A percentile compares a stretch with the other conserved stretches of the same genome.
Evolutionary conservation across 2,329 filamentous ascomycete species (phyloP).

Genomic region (Chaetomiaceae sp.): DNA sequence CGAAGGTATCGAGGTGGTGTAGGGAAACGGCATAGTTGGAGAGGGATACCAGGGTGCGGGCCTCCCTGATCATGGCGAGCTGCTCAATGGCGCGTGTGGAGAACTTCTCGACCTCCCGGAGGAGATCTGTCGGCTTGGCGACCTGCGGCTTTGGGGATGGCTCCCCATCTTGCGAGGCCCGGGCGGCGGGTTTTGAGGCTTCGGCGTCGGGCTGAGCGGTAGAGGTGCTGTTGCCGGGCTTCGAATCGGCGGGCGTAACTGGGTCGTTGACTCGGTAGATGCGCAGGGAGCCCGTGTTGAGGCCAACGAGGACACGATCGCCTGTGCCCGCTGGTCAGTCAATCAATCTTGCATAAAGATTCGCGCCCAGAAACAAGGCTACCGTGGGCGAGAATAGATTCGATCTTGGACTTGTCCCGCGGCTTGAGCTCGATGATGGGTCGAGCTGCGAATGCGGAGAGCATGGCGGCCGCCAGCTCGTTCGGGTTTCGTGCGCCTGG

Average conservation of each 20-base stretch:
- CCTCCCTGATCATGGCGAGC: slow-evolving; percentile 92
- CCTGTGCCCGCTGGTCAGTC: slow-evolving; percentile 43
- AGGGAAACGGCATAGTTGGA: slow-evolving; percentile 87
- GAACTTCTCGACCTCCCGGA: slow-evolving; percentile 93
- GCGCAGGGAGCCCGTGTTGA: slow-evolving; percentile 83
- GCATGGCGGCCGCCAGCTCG: slow-evolving; percentile 61
- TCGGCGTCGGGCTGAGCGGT: slow-evolving; percentile 20
- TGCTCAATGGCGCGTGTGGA: slow-evolving; percentile 86
- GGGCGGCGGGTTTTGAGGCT: slow-evolving; percentile 3
- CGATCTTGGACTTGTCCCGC: slow-evolving; percentile 95
- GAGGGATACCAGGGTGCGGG: slow-evolving; percentile 82
- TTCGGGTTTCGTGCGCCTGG: slow-evolving; percentile 9
- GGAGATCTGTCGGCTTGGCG: slow-evolving; percentile 67
- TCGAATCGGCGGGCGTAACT: slow-evolving; percentile 30
- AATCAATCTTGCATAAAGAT: not conserved
- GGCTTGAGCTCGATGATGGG: slow-evolving; percentile 95
- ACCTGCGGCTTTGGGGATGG: slow-evolving; percentile 25
- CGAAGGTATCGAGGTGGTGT: slow-evolving; percentile 82
- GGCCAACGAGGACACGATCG: slow-evolving; percentile 84
- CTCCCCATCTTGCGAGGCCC: slow-evolving; percentile 23
- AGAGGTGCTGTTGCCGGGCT: slow-evolving; percentile 30
- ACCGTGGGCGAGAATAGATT: slow-evolving; percentile 91
- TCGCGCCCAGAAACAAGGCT: slow-evolving; percentile 20
- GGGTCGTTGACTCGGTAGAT: slow-evolving; percentile 85
- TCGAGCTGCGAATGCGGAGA: slow-evolving; percentile 94